phyloP scores from a whole-genome alignment of 164 flowering plant species.

The Annona cherimola region DNA sequence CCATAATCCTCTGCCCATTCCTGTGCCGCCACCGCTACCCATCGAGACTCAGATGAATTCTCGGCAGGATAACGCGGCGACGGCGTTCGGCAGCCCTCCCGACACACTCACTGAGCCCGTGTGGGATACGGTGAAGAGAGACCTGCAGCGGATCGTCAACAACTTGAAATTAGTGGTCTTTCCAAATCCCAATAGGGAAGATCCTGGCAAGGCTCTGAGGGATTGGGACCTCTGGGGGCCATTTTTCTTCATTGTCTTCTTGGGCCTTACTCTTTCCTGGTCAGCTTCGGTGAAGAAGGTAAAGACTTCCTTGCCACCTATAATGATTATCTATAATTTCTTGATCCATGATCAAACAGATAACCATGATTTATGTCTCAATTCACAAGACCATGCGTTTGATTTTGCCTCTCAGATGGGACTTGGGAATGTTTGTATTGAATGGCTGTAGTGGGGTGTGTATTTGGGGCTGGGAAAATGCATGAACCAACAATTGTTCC shows the following conservation, averaged over 20 bases:
- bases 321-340: too few species aligned
- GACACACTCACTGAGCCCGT: constrained; percentile 92
- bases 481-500: neutral
- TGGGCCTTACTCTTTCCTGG: constrained; percentile 89
- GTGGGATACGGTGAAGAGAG: constrained; percentile 95
- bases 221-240: constrained; percentile 99
- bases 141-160: constrained; percentile 82
- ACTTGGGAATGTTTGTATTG: neutral
- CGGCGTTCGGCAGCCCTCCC: constrained; percentile 69
- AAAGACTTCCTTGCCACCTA: neutral
- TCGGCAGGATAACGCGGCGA: constrained; percentile 18
- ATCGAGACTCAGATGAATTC: constrained; percentile 18
- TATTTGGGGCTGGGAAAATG: neutral
- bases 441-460: neutral
- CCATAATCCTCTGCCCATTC: constrained; percentile 1
- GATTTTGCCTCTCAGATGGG: neutral
- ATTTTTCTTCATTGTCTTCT: constrained; percentile 91
- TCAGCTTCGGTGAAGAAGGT: constrained; percentile 98
- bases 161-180: constrained; percentile 96
- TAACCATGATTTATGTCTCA: neutral
- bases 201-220: constrained; percentile 92
- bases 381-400: neutral
- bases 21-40: constrained; percentile 18
- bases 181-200: constrained; percentile 89
- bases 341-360: neutral